Base-by-base conservation (phyloP, 495 filamentous ascomycete species). In the Annulohypoxylon nitens region DNA sequence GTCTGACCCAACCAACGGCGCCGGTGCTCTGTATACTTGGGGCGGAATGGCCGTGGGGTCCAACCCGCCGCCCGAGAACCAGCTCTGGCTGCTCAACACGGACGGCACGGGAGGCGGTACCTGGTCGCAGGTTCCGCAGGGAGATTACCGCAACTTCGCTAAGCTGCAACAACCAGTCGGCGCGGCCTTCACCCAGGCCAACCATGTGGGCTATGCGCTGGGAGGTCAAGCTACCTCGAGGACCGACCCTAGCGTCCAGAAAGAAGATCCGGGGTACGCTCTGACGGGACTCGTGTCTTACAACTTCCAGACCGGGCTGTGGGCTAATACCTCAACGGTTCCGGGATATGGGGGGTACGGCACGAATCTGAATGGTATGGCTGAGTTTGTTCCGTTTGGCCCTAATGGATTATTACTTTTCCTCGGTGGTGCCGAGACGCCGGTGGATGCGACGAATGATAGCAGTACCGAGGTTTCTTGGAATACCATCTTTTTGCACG, bases 361-460 rank as follows among this genome's bases (percentile, higher is more conserved):
- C 2, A 80, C 79, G 1, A 70, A 70, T 45, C 16, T 79, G 14
- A 75, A 78, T 16, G 80, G 65, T 1, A 51, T 70, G 20, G 80
- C 77, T 4, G 69, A 81, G 7, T 80, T 69, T 37, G 48, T 83
- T 3, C 81, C 82, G 0, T 82, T 80, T 43, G 81, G 80, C 4
- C 64, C 72, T 4, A 79, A 78, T 20, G 83, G 81, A 0, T 47
- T 83, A 18, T 41, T 83, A 14, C 43, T 83, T 3, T 74, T 82
- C 10, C 51, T 83, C 2, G 82, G 80, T 10, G 83, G 83, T 3
- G 53, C 69, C 8, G 68, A 77, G 14, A 60, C 67, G 8, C 67
- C 75, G 4, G 58, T 72, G 25, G 75, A 75, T 23, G 65, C 47
- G 3, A 73, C 66, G 37, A 62, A 70, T 11, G 51, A 53, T 12